A percentile compares a stretch with the other conserved stretches of the same genome.
These are phyloP conservation scores for Phyllosticta citriasiana DNA, from an alignment of 2,329 filamentous ascomycete species.

Conservation along the genomic window DNA sequence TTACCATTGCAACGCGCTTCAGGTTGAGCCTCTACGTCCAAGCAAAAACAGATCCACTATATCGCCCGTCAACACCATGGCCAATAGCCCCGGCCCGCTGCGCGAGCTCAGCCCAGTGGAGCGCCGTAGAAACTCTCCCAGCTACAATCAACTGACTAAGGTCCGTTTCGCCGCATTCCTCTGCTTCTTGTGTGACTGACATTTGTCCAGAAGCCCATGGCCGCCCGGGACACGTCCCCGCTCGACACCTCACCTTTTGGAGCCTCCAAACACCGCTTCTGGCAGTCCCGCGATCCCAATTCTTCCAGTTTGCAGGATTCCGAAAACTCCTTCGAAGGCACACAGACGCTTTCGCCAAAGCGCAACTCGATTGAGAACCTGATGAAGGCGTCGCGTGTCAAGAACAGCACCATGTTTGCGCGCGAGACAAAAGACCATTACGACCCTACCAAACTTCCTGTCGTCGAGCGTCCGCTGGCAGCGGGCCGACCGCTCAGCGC, in stretches of 20 bases:
- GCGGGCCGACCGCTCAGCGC: constrained; percentile 46
- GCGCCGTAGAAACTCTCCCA: constrained; percentile 82
- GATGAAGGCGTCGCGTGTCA: constrained; percentile 88
- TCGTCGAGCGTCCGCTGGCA: constrained; percentile 73
- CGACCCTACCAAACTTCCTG: constrained; percentile 66
- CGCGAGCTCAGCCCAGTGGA: constrained; percentile 83
- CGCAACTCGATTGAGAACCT: constrained; percentile 92
- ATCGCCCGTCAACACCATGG: constrained; percentile 56
- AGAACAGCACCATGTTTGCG: constrained; percentile 95
- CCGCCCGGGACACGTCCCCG: constrained; percentile 66
- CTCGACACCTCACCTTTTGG: constrained; percentile 72
- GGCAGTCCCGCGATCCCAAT: constrained; percentile 62
- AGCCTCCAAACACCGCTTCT: constrained; percentile 77
- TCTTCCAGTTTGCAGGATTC: constrained; percentile 52
- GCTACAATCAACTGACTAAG: constrained; percentile 68
- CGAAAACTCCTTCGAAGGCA: constrained; percentile 58
- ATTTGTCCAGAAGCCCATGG: constrained; percentile 50
- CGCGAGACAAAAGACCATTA: constrained; percentile 89
- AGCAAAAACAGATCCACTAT: constrained; percentile 54
- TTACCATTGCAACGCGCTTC: constrained; percentile 8
- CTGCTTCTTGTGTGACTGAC: constrained; percentile 16
- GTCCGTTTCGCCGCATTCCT: constrained; percentile 36
- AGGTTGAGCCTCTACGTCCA: constrained; percentile 73
- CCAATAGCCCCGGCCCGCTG: constrained; percentile 61
- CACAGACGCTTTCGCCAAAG: constrained; percentile 59